These are phyloP conservation scores for Boletus insuetus DNA, from an alignment of 768 basidiomycete genomes.

Conservation along the genomic window DNA sequence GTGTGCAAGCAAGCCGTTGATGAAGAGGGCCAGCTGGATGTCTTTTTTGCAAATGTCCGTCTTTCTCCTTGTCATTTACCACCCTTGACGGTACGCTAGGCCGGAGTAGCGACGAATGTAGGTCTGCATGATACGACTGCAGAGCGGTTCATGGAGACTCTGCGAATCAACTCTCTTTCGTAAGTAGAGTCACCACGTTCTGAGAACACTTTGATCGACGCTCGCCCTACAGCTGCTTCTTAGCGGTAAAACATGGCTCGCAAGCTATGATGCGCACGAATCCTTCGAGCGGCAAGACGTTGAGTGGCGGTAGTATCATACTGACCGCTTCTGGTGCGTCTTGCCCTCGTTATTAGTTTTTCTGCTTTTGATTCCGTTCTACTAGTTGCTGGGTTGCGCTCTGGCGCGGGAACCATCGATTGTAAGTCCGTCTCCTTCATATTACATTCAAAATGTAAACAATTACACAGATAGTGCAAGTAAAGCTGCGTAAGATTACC, in stretches of 20 bases:
- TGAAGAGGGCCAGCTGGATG: constrained; percentile 85
- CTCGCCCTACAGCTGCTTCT: constrained; percentile 61
- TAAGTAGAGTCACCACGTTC: constrained; percentile 24
- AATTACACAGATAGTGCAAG: constrained; percentile 73
- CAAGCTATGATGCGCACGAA: constrained; percentile 74
- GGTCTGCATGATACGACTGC: constrained; percentile 52
- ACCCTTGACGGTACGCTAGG: constrained; percentile 40
- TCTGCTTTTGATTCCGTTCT: constrained; percentile 2
- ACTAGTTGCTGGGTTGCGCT: constrained; percentile 78
- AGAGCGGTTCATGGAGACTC: constrained; percentile 68
- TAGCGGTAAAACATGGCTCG: constrained; percentile 86
- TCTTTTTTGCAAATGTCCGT: constrained; percentile 92
- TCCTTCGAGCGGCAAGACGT: constrained; percentile 62
- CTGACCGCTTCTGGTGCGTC: constrained; percentile 77
- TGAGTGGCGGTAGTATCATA: constrained; percentile 78
- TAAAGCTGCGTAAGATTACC: constrained; percentile 76
- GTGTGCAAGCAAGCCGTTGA: constrained; percentile 70
- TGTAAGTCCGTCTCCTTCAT: constrained; percentile 47
- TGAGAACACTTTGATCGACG: constrained; percentile 3
- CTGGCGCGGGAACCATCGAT: constrained; percentile 78
- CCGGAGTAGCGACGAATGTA: constrained; percentile 53
- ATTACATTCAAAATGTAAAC: constrained; percentile 9
- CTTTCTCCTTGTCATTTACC: background rate
- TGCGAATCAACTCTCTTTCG: constrained; percentile 77
- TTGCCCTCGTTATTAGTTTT: background rate